Evolutionary conservation across 257 asterid genomes (phyloP), one percentile per base, ranked within the genome.

Genomic region (Nemophila menziesii): DNA sequence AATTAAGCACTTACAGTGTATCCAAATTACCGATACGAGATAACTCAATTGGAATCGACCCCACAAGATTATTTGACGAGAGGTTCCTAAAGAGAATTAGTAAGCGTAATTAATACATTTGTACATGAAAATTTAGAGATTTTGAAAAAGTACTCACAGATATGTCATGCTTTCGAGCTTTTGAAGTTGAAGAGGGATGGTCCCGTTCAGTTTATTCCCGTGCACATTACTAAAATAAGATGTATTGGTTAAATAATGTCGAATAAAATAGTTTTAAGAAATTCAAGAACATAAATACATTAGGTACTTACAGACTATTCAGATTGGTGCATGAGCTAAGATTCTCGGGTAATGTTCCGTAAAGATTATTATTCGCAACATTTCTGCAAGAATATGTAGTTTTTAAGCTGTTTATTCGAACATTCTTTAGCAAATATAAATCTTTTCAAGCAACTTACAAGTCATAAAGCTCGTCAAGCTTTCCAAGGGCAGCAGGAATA

Each of bases 1-100:
- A 37, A 15, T 8, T 11, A 8, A 29, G 26, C 41, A 64, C 99
- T 85, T 67, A 90, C 99, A 90, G 42, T 1, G 93, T 85, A 58
- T 90, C 99, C 68, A 90, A 63, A 63, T 90, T 85, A 5, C 99
- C 99, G 39, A 90, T 81, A 29, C 83, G 85, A 43, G 94, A 77
- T 4, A 90, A 78, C 71, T 90, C 96, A 36, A 81, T 73, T 6
- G 99, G 99, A 71, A 90, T 74, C 8, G 89, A 79, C 7, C 99
- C 96, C 43, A 44, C 57, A 39, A 90, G 60, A 43, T 65, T 43
- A 69, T 85, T 90, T 22, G 80, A 74, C 23, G 99, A 90, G 34
- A 90, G 75, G 57, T 90, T 90, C 70, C 96, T 90, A 46, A 3
- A 41, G 41, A 20, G 49, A 18, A 20, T 17, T 4, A 67, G 24